A percentile compares a stretch with the other conserved stretches of the same genome.
Evolutionary conservation across 176 grass and related monocot species (phyloP).

Genomic region (Cenchrus americanus): DNA sequence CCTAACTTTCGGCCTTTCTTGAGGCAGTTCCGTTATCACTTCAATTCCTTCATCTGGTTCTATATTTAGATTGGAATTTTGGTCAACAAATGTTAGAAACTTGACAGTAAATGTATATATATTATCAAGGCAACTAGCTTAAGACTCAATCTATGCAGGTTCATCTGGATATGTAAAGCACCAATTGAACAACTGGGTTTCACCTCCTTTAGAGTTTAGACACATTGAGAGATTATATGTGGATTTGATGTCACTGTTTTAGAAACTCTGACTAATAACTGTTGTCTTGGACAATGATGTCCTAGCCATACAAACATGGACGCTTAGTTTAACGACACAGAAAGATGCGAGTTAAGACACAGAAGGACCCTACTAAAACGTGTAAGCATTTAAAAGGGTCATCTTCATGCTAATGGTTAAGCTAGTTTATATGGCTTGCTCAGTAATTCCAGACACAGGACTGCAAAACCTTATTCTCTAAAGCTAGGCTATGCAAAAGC

Average conservation of each 20-base stretch:
- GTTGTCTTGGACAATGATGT: neutral
- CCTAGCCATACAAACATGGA: neutral
- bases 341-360: neutral
- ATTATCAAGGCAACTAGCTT: neutral
- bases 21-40: slow-evolving; percentile 64
- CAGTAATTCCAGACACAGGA: neutral
- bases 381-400: neutral
- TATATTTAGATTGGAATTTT: slow-evolving; percentile 9
- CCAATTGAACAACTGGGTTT: slow-evolving; percentile 8
- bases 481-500: neutral
- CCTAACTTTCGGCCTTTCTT: slow-evolving; percentile 46
- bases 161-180: slow-evolving; percentile 9
- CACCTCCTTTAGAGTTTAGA: slow-evolving; percentile 5
- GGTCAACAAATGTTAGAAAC: neutral
- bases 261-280: neutral
- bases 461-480: neutral
- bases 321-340: neutral
- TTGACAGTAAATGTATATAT: neutral
- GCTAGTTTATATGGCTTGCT: neutral
- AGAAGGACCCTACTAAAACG: neutral
- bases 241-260: neutral
- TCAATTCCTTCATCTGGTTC: slow-evolving; percentile 27
- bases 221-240: slow-evolving; percentile 22
- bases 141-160: neutral
- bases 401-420: neutral